phyloP scores from a whole-genome alignment of 1,139 yeast species.

The Lizanozyma gosingica region DNA sequence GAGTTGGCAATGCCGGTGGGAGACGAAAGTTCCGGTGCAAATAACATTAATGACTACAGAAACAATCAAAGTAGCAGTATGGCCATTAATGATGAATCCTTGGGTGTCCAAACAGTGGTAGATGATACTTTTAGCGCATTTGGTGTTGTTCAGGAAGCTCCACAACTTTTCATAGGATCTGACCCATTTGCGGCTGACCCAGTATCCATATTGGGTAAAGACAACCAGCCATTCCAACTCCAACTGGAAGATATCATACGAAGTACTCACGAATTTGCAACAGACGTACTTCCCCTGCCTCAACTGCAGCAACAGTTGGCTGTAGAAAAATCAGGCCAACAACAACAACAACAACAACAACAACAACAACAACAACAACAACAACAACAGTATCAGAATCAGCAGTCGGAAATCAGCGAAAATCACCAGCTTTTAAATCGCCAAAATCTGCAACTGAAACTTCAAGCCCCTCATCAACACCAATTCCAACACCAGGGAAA shows the following conservation, averaged over 20 bases:
- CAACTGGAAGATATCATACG: no score
- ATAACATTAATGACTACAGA: no score
- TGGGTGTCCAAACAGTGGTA: background rate
- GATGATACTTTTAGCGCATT: background rate
- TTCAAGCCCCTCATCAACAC: slow-evolving; percentile 1
- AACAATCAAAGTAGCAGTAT: no score
- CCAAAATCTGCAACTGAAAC: slow-evolving; percentile 3
- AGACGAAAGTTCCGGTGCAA: background rate
- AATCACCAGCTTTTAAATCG: slow-evolving; percentile 8
- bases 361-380: background rate
- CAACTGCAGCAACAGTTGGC: slow-evolving; percentile 1
- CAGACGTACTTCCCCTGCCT: background rate
- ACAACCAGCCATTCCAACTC: no score
- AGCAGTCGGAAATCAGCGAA: background rate
- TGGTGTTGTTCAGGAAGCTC: background rate
- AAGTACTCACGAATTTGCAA: no score
- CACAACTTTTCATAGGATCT: background rate
- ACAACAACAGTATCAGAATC: background rate
- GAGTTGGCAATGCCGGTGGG: background rate
- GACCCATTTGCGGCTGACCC: background rate
- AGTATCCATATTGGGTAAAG: background rate
- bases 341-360: slow-evolving; percentile 1
- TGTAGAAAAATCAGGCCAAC: no score
- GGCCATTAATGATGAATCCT: no score
- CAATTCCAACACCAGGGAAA: background rate